These are phyloP conservation scores for Zymoseptoria pseudotritici DNA, from an alignment of 2,329 filamentous ascomycete genomes.

Conservation along the genomic window DNA sequence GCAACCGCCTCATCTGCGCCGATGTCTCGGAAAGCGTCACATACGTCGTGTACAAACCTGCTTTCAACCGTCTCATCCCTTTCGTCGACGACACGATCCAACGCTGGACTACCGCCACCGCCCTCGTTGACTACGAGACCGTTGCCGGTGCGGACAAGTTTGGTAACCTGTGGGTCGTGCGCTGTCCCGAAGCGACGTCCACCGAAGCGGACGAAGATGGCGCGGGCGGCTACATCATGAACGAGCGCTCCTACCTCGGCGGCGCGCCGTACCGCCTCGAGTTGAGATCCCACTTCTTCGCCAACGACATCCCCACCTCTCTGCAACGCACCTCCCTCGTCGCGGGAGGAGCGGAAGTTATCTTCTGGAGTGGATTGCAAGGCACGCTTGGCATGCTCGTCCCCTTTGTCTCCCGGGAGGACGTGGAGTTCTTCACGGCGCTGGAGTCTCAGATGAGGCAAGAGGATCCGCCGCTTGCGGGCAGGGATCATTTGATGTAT, in stretches of 20 bases:
- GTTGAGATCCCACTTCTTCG: slow-evolving; percentile 80
- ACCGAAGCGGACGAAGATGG: slow-evolving; percentile 89
- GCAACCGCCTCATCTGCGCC: slow-evolving; percentile 81
- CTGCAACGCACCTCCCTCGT: slow-evolving; percentile 85
- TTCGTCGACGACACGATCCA: slow-evolving; percentile 87
- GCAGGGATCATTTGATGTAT: slow-evolving; percentile 92
- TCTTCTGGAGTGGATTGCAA: slow-evolving; percentile 91
- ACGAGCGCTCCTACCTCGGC: slow-evolving; percentile 83
- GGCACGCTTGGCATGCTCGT: slow-evolving; percentile 91
- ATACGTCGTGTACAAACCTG: slow-evolving; percentile 87
- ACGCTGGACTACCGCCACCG: slow-evolving; percentile 81
- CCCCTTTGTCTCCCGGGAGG: slow-evolving; percentile 83
- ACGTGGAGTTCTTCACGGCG: slow-evolving; percentile 95
- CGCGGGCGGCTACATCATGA: slow-evolving; percentile 80
- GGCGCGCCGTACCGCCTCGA: slow-evolving; percentile 79
- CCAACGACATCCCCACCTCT: slow-evolving; percentile 85
- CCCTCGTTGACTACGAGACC: slow-evolving; percentile 97
- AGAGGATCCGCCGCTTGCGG: slow-evolving; percentile 81
- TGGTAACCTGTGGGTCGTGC: slow-evolving; percentile 88
- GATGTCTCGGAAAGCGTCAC: slow-evolving; percentile 89
- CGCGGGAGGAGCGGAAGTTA: slow-evolving; percentile 80
- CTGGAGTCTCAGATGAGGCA: slow-evolving; percentile 80
- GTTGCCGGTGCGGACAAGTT: slow-evolving; percentile 95
- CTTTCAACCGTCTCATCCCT: slow-evolving; percentile 84
- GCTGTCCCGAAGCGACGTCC: slow-evolving; percentile 77